A percentile compares a stretch with the other conserved stretches of the same genome.
Conservation (phyloP, 805 yeast species). For the Zygosaccharomyces rouxii region DNA sequence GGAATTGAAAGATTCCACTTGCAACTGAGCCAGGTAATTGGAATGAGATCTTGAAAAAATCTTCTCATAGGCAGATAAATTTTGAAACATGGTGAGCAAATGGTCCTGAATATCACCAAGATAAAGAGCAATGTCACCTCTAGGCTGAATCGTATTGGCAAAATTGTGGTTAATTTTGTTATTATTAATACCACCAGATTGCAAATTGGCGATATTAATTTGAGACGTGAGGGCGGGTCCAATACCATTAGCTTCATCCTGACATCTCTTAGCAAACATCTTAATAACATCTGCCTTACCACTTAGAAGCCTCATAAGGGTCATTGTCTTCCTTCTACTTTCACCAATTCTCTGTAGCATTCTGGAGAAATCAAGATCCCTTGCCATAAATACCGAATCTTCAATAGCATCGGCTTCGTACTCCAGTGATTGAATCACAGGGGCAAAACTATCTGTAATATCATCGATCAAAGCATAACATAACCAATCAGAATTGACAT, state of each 20-base stretch:
- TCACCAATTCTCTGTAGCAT: slow-evolving; percentile 85
- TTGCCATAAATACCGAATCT: slow-evolving; percentile 73
- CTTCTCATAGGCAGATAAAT: slow-evolving; percentile 83
- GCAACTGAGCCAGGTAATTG: slow-evolving; percentile 88
- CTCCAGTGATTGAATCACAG: slow-evolving; percentile 71
- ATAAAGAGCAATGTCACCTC: slow-evolving; percentile 87
- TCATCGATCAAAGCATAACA: slow-evolving; percentile 81
- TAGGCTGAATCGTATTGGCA: slow-evolving; percentile 50
- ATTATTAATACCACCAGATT: slow-evolving; percentile 13
- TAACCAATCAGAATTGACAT: slow-evolving; percentile 76
- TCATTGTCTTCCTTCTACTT: slow-evolving; percentile 87
- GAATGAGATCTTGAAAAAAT: slow-evolving; percentile 89
- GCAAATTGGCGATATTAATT: slow-evolving; percentile 38
- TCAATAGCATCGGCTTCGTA: slow-evolving; percentile 79
- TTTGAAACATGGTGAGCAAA: slow-evolving; percentile 92
- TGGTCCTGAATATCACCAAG: slow-evolving; percentile 97
- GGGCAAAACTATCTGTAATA: slow-evolving; percentile 80
- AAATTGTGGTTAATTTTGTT: slow-evolving; percentile 7
- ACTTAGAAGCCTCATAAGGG: slow-evolving; percentile 78
- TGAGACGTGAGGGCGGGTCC: slow-evolving; percentile 41
- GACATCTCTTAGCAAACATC: slow-evolving; percentile 94
- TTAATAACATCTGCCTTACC: slow-evolving; percentile 96
- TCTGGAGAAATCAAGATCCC: slow-evolving; percentile 65
- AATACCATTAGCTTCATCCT: slow-evolving; percentile 51
- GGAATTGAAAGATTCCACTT: slow-evolving; percentile 84